Percentiles rank a stretch among this genome's conserved stretches.
Evolutionary conservation across 164 flowering plant genomes (phyloP).

Genomic region (Dillenia suffruticosa): DNA sequence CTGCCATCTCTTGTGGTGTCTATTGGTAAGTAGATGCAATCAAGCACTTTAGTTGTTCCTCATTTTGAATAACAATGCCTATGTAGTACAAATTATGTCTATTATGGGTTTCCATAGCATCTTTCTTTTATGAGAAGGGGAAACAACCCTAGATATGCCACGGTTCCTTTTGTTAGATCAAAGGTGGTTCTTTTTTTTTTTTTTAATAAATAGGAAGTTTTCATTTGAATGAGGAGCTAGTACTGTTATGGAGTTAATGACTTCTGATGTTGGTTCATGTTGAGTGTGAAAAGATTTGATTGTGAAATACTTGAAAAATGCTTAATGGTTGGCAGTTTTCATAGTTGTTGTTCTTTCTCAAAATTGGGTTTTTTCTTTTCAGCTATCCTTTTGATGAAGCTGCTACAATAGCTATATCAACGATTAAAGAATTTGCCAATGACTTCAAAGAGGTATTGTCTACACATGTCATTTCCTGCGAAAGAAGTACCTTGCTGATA

Average conservation of each 20-base stretch:
- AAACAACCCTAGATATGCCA: no score
- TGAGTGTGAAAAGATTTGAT: no score
- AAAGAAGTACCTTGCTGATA: not conserved
- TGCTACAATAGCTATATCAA: conserved; percentile 68
- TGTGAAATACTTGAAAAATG: not conserved
- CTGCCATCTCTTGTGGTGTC: conserved; percentile 94
- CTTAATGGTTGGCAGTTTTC: not conserved
- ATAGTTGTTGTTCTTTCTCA: not conserved
- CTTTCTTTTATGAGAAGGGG: no score
- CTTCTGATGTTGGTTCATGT: no score
- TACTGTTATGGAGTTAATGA: no score
- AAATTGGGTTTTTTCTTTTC: conserved; percentile 14
- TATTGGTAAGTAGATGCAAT: conserved; percentile 48
- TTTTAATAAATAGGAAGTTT: no score
- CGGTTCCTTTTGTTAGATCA: no score
- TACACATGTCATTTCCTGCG: not conserved
- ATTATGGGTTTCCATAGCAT: not conserved
- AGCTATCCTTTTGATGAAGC: conserved; percentile 93
- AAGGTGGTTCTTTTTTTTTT: no score
- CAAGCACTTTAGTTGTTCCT: not conserved
- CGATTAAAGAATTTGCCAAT: conserved; percentile 48
- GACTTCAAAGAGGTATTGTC: conserved; percentile 73
- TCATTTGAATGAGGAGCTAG: no score
- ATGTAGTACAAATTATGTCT: conserved; percentile 2
- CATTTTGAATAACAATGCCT: not conserved